Conservation (phyloP, 1,284 basidiomycete genomes). For the Fomitopsis pinicola region DNA sequence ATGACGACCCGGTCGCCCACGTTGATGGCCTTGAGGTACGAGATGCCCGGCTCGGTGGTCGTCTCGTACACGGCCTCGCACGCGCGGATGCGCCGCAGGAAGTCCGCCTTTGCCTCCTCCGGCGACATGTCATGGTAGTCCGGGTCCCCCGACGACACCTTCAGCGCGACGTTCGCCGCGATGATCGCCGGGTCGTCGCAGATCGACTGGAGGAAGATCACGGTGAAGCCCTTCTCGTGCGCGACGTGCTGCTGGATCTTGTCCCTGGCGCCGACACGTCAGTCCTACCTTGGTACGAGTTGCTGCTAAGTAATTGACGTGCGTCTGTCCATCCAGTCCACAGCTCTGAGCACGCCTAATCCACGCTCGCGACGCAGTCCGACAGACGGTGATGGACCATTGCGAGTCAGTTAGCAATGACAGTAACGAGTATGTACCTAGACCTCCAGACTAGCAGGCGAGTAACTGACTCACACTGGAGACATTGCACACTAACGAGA, state of each 20-base stretch:
- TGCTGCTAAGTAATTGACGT: constrained; percentile 85
- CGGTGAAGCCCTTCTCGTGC: constrained; percentile 83
- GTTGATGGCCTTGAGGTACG: constrained; percentile 85
- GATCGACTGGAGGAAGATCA: constrained; percentile 93
- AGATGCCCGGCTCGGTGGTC: constrained; percentile 82
- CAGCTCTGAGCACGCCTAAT: too few relatives aligned
- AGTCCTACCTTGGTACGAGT: constrained; percentile 43
- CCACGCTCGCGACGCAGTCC: constrained; percentile 47
- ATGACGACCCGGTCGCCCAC: constrained; percentile 85
- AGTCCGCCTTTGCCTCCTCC: constrained; percentile 87
- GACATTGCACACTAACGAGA: not conserved
- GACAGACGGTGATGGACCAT: constrained; percentile 57
- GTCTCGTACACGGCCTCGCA: constrained; percentile 98
- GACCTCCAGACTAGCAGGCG: constrained; percentile 39
- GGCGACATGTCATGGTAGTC: constrained; percentile 91
- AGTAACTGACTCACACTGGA: constrained; percentile 7
- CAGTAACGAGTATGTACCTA: constrained; percentile 65
- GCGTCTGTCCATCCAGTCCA: constrained; percentile 25
- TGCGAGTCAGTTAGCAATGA: constrained; percentile 70
- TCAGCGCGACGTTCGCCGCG: constrained; percentile 92
- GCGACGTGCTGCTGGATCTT: constrained; percentile 82
- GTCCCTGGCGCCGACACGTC: constrained; percentile 40
- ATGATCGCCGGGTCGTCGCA: constrained; percentile 95
- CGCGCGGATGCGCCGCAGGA: constrained; percentile 85
- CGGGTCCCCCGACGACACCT: constrained; percentile 94